Base-by-base conservation (phyloP, 768 basidiomycete genomes). In the Lentinus brumalis region DNA sequence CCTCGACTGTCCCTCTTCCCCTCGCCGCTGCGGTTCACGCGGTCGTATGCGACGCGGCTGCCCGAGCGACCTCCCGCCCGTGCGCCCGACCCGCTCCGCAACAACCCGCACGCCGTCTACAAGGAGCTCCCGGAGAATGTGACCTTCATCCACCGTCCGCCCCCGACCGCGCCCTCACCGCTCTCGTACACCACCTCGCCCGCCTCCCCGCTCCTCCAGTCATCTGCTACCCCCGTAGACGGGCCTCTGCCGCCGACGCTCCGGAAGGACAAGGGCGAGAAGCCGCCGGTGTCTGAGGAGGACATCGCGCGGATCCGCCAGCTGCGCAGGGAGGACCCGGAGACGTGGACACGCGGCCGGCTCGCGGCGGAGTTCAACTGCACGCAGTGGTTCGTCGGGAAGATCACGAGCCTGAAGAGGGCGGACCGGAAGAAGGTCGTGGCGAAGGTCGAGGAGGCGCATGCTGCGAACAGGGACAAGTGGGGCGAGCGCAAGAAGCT, bases 101-200 rank as follows among this genome's bases (percentile, higher is more conserved):
- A 66, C 64, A 67, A 69, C 58, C 66, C 69, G 5, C 50, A 69
- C 47, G 68, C 64, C 18, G 45, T 57, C n/a, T 66, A 67, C 65
- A 40, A 66, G 44, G 42, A 59, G 9, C 67, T 70, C 32, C 64
- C 65, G 38, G 81, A 83, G 58, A 77, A 81, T 60, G 73, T 92
- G 57, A 90, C 90, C 0, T 94, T 94, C 71, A 86, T 94, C 59
- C 90, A 91, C 71, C 86, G 92, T 45, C 89, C 89, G n/a, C 92
- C 92, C 0, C 89, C 92, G 0, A 85, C 88, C 10, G 83, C 86
- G 10, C 88, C 89, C 9, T 80, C 91, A 16, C 91, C 91, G 3
- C 77, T 79, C 60, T 94, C 92, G 18, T 82, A 86, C 58, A 87
- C 85, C 5, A 85, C 84, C 5, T 77, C 81, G 9, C 92, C 92